Evolutionary conservation across 768 basidiomycete species (phyloP).

Genomic region (Gautieria morchelliformis): DNA sequence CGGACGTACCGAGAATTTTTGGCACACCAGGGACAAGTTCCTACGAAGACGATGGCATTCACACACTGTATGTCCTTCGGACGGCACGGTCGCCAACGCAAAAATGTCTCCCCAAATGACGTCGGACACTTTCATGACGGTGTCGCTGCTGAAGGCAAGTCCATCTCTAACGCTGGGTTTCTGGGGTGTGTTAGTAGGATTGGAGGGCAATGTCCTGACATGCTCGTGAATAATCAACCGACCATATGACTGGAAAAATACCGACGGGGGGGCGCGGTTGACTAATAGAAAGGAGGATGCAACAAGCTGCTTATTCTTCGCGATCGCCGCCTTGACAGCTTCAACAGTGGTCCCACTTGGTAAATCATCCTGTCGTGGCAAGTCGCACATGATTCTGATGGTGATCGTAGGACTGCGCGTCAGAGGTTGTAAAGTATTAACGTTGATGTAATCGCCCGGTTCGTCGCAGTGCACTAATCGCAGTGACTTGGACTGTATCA

Average conservation of each 20-base stretch:
- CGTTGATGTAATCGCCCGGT: not conserved
- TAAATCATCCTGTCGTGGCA: not conserved
- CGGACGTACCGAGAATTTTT: not conserved
- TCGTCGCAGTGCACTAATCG: not conserved
- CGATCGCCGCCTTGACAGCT: not conserved
- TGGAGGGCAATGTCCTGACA: not conserved
- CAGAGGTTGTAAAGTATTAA: not conserved
- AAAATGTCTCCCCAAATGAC: not conserved
- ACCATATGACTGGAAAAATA: not conserved
- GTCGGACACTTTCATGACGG: not conserved
- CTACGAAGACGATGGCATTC: not conserved
- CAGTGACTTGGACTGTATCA: not conserved
- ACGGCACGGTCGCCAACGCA: not conserved
- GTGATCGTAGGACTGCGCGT: not conserved
- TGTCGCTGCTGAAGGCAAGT: not conserved
- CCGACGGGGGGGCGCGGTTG: not conserved
- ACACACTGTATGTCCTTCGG: not conserved
- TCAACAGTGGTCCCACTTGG: not conserved
- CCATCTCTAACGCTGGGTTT: not conserved
- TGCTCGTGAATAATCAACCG: not conserved
- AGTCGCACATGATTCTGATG: not conserved
- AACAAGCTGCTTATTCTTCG: not conserved
- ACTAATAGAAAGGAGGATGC: not conserved
- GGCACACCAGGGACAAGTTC: not conserved
- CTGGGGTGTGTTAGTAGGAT: not conserved